A percentile compares a stretch with the other conserved stretches of the same genome.
phyloP scores from a whole-genome alignment of 441 rosid species.

The Jatropha multifida region DNA sequence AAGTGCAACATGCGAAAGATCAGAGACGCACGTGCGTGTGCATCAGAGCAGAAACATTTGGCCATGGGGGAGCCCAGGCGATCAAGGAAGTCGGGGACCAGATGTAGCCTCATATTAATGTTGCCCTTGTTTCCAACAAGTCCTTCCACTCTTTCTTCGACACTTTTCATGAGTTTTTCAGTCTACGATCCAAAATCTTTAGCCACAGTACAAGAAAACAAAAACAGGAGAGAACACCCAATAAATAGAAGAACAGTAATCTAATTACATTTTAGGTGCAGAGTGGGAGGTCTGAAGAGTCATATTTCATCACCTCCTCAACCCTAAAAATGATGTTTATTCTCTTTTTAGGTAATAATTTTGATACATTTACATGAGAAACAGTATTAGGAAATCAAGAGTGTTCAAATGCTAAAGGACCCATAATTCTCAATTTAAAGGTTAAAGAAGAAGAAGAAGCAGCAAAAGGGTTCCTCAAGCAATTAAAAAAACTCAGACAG shows the following conservation, averaged over 20 bases:
- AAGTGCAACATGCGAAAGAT: conserved; percentile 10
- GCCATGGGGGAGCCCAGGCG: conserved; percentile 25
- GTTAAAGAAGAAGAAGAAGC: background rate
- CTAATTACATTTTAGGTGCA: too few relatives aligned
- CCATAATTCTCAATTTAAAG: too few relatives aligned
- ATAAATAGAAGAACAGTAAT: background rate
- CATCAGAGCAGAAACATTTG: conserved; percentile 8
- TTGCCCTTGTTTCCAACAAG: conserved; percentile 29
- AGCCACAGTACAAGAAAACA: background rate
- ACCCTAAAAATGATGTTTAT: too few relatives aligned
- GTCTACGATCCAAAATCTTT: conserved; percentile 19
- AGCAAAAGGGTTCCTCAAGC: too few relatives aligned
- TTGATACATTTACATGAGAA: background rate
- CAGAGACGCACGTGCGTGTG: conserved; percentile 33
- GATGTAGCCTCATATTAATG: conserved; percentile 17
- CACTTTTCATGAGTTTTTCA: background rate
- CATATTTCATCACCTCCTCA: too few relatives aligned
- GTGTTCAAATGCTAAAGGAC: too few relatives aligned
- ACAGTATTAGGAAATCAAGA: too few relatives aligned
- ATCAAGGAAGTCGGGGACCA: conserved; percentile 34
- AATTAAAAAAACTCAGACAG: background rate
- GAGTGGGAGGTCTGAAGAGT: too few relatives aligned
- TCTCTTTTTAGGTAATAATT: background rate
- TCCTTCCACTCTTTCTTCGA: conserved; percentile 17
- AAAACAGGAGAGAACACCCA: background rate